Conservation (phyloP, 2,329 filamentous ascomycete genomes). For the Cladosporium cucumerinum region DNA sequence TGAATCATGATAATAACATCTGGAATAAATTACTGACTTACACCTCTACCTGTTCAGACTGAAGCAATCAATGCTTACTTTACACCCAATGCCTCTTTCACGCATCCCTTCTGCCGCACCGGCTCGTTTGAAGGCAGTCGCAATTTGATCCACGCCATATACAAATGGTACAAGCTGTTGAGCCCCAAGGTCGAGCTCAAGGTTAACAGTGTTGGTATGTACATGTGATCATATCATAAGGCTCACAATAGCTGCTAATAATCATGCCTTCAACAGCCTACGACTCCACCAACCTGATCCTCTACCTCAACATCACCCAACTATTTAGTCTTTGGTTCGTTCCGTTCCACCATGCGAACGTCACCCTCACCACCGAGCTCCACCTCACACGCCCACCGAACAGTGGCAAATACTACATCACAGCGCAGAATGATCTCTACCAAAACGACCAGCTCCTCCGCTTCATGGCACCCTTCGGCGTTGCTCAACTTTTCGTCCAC, state of each 20-base stretch:
- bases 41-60: constrained; percentile 29
- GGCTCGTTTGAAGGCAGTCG: constrained; percentile 60
- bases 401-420: constrained; percentile 63
- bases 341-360: constrained; percentile 64
- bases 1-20: not conserved
- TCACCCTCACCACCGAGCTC: constrained; percentile 34
- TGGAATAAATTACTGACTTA: no score
- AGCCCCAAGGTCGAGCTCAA: constrained; percentile 68
- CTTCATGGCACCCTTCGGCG: constrained; percentile 62
- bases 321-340: constrained; percentile 74
- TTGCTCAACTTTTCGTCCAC: constrained; percentile 48
- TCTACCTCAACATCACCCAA: constrained; percentile 73
- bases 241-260: not conserved
- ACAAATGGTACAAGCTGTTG: constrained; percentile 80
- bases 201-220: constrained; percentile 58
- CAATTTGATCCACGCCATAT: constrained; percentile 65
- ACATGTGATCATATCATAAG: constrained; percentile 32
- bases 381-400: constrained; percentile 28
- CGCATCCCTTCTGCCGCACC: constrained; percentile 74
- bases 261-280: constrained; percentile 52
- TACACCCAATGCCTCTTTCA: constrained; percentile 66
- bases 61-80: constrained; percentile 69
- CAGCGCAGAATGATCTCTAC: constrained; percentile 76
- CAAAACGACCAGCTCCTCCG: constrained; percentile 72
- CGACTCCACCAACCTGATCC: constrained; percentile 61